phyloP scores from a whole-genome alignment of 345 rosid genomes.

The Excoecaria agallocha region DNA sequence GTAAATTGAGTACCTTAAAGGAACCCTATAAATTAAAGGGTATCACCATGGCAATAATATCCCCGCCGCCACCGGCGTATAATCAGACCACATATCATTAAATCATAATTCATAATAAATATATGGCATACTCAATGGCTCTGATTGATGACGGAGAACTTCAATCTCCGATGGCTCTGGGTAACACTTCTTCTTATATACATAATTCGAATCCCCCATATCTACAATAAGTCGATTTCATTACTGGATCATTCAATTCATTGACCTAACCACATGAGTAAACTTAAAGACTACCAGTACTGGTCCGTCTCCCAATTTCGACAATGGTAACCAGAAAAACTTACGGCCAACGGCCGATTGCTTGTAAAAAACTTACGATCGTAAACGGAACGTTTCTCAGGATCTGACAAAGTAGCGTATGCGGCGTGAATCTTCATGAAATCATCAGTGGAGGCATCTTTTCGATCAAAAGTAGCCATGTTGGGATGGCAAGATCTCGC shows the following conservation, averaged over 20 bases:
- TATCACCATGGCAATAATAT: too few species aligned
- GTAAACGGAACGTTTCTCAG: slow-evolving; percentile 74
- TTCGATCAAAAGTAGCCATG: slow-evolving; percentile 45
- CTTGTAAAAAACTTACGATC: slow-evolving; percentile 47
- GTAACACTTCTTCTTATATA: neutral
- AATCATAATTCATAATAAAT: too few species aligned
- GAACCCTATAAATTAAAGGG: too few species aligned
- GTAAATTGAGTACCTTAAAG: too few species aligned
- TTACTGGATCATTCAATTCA: neutral
- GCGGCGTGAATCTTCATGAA: slow-evolving; percentile 84
- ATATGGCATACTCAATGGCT: neutral
- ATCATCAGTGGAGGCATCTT: slow-evolving; percentile 51
- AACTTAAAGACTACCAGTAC: slow-evolving; percentile 68
- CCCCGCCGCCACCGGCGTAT: neutral
- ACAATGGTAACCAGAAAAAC: slow-evolving; percentile 43
- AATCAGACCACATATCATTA: neutral
- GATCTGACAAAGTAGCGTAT: slow-evolving; percentile 80
- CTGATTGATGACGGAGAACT: neutral
- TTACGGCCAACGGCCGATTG: slow-evolving; percentile 51
- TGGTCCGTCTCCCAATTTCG: slow-evolving; percentile 94
- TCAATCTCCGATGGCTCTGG: neutral
- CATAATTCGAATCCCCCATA: neutral
- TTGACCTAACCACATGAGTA: too few species aligned
- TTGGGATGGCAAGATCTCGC: slow-evolving; percentile 82
- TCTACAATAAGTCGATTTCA: neutral